Evolutionary conservation across 78 protist genomes (phyloP).

Genomic region (Diacronema lutheri): DNA sequence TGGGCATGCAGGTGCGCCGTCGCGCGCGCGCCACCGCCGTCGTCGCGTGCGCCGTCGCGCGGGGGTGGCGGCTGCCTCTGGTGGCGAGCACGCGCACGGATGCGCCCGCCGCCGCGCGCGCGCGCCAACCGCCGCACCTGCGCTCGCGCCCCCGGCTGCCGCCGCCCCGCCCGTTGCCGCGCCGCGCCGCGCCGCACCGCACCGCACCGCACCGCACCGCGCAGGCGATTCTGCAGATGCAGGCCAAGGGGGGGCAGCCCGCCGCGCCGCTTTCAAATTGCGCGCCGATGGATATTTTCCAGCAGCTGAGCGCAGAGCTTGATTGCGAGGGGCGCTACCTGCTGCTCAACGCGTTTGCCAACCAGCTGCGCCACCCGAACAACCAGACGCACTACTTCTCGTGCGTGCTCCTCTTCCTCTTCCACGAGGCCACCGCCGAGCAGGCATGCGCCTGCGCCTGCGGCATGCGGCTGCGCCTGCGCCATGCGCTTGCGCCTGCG

Average conservation of each 20-base stretch:
- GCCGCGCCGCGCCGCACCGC: no score
- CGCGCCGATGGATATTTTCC: background rate
- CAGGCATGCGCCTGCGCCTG: background rate
- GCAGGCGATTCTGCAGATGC: slow-evolving; percentile 65
- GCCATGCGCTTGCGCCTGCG: background rate
- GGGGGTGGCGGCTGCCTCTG: background rate
- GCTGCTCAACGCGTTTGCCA: slow-evolving; percentile 90
- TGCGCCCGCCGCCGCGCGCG: background rate
- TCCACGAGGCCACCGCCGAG: slow-evolving; percentile 66
- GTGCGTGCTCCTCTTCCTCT: slow-evolving; percentile 88
- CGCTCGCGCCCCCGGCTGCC: no score
- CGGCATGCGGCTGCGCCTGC: background rate
- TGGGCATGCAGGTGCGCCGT: slow-evolving; percentile 4
- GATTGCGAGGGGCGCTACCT: slow-evolving; percentile 89
- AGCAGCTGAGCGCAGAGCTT: slow-evolving; percentile 65
- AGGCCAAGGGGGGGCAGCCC: slow-evolving; percentile 36
- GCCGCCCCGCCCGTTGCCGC: no score
- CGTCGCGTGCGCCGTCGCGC: background rate
- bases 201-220: no score
- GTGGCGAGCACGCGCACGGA: slow-evolving; percentile 29
- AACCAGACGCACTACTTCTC: slow-evolving; percentile 95
- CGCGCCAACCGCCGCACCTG: no score
- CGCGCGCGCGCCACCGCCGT: no score
- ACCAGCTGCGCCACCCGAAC: slow-evolving; percentile 96
- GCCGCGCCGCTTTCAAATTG: background rate